Evolutionary conservation across 306 rosid genomes (phyloP).

Genomic region (Alnus rubra): DNA sequence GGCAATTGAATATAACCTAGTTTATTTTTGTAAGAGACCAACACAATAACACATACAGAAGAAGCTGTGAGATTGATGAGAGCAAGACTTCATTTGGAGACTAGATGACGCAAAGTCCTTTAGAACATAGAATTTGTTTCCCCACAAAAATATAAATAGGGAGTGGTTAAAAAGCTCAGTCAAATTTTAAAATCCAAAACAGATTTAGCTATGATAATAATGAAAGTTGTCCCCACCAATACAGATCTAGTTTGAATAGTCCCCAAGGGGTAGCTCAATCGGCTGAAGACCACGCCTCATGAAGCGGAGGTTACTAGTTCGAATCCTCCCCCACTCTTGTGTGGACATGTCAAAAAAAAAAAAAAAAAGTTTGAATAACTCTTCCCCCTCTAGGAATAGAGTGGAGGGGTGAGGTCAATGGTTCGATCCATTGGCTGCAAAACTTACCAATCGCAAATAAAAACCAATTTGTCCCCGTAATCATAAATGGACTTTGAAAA

Average conservation of each 20-base stretch:
- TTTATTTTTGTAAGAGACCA: neutral
- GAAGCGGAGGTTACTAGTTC: no score
- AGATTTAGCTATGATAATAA: neutral
- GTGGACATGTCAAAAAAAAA: no score
- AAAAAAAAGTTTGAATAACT: neutral
- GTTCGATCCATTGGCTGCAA: neutral
- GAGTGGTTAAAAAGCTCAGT: neutral
- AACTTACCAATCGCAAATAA: neutral
- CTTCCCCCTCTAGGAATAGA: neutral
- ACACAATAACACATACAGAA: neutral
- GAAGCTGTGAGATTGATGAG: neutral
- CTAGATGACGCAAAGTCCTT: neutral
- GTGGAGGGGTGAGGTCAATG: neutral
- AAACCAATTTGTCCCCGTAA: neutral
- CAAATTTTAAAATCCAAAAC: neutral
- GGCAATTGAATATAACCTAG: neutral
- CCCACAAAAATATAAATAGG: neutral
- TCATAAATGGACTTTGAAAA: neutral
- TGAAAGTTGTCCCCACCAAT: neutral
- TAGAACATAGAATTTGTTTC: neutral
- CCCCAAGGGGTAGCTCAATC: no score
- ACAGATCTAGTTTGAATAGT: neutral
- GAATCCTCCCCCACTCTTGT: no score
- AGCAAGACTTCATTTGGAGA: neutral
- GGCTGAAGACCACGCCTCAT: no score